Evolutionary conservation across 768 basidiomycete species (phyloP), one percentile per base, ranked within the genome.

Genomic region (Amanita rubescens): DNA sequence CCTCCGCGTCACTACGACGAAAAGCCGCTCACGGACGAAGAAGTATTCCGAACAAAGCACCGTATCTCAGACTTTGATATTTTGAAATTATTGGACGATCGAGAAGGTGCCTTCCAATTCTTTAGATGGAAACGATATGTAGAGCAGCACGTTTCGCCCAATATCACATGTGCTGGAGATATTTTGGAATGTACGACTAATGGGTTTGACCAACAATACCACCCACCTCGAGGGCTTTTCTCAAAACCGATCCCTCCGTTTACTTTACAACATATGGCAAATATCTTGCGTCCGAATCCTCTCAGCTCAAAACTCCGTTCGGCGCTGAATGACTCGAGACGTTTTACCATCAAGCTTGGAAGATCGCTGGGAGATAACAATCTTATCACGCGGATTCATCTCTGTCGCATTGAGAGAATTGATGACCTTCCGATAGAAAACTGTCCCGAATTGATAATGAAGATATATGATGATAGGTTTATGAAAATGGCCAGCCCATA

Each of bases 61-160:
- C 32, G 44, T 38, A 43, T 55, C 0, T 58, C 58, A 51, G 48
- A 58, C 22, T 53, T 67, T 39, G 60, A 67, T 46, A 35, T 55
- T 20, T 49, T 34, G 11, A 67, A 60, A 55, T 49, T 66, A 43
- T 41, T 58, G 30, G 57, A 58, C 39, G 58, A 64, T 58, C 60
- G 52, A n/a, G 48, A 52, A 55, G 42, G 59, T 34, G 62, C 65
- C 8, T 55, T 64, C 37, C 65, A 66, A 51, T 64, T 64, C 51
- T 63, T 64, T 55, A 62, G 63, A 39, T 66, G 65, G 65, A 56
- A 57, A 12, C 49, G 49, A 19, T 47, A 59, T 47, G 56, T 64
- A n/a, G 44, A 52, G 34, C 39, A 49, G 27, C 45, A 58, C 5
- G 32, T 50, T 45, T 46, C 57, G 0, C 59, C 58, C 49, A 51